Evolutionary conservation across 768 basidiomycete genomes (phyloP), one percentile per base, ranked within the genome.

Genomic region (Mycena chlorophos): DNA sequence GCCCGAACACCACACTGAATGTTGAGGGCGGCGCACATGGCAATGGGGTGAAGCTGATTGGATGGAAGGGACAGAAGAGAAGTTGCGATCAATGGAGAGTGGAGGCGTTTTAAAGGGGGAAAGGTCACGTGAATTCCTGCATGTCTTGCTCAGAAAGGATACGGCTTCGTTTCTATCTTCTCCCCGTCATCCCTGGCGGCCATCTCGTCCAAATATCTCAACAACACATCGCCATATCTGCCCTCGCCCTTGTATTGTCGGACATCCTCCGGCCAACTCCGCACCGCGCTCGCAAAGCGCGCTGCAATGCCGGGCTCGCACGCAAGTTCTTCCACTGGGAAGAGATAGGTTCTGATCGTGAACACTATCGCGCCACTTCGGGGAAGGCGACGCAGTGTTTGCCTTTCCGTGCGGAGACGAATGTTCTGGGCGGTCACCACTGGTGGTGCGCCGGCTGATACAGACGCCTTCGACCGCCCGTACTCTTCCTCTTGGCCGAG

Each of bases 251-350:
- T 81, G 66, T 77, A 85, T 68, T 70, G 66, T 50, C 72, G 77
- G 12, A 89, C 82, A 57, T 86, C 85, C 19, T 73, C 75, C 5
- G 84, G 81, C 86, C 88, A 89, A 59, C 82, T 82, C 55, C 81
- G 70, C 49, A 89, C 70, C 4, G 86, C 85, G 47, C 80, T 80
- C 14, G 82, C 86, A 65, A 90, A 69, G 49, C 88, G 72, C 28
- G 78, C 83, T 0, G 86, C 78, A 12, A 86, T 80, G 0, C 83
- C 86, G 6, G 71, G 71, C 66, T 89, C 89, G 50, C 69, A 64
- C 14, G 56, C 74, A 1, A 89, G 68, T 34, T 79, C 77, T 22
- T 73, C 76, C 30, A 88, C 66, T 20, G 80, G 80, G 38, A 78
- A 78, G 52, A 85, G 49, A 69, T 88, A 88, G 46, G 84, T 85